Evolutionary conservation across 805 yeast species (phyloP), one percentile per base, ranked within the genome.

Genomic region (Saturnispora besseyi): DNA sequence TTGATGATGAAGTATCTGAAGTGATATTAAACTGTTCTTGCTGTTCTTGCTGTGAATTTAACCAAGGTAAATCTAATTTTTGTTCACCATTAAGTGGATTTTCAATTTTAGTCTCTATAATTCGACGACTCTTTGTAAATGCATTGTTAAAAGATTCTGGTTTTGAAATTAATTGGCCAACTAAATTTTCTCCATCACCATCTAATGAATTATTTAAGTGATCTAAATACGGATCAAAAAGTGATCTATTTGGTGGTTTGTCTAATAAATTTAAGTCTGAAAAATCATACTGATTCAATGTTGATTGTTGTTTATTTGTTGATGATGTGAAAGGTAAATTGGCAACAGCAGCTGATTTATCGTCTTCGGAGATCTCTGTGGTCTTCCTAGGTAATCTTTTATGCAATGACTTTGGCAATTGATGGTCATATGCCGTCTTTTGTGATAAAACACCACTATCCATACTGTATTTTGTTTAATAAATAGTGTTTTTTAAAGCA

Each of bases 191-290:
- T 44, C 31, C 44, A 31, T 38, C 45, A 66, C 65, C 44, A n/a
- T 29, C 41, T 15, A 36, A 64, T 65, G 12, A 67, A 65, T 6
- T 72, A 70, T 46, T 73, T 74, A 44, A 67, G 46, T 37, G 59
- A 69, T 37, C 33, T 34, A 26, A n/a, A 4, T 13, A 30, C 50
- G 75, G 65, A 55, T 78, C 83, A 53, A 70, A 73, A 26, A 78
- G 65, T 3, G 82, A 76, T 51, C 72, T 62, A 5, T 69, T 59
- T 0, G 82, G 83, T 10, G 81, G 82, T 34, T 68, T 74, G 43
- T 65, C 57, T 13, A 51, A 53, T 22, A 43, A 74, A 66, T 10
- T 48, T 8, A 59, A 51, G 26, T 54, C 45, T 1, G 54, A 44
- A 13, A 55, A 55, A 24, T 57, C 63, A 28, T 57, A 56, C 26